phyloP scores from a whole-genome alignment of 495 filamentous ascomycete species.

The Cercophora samala region DNA sequence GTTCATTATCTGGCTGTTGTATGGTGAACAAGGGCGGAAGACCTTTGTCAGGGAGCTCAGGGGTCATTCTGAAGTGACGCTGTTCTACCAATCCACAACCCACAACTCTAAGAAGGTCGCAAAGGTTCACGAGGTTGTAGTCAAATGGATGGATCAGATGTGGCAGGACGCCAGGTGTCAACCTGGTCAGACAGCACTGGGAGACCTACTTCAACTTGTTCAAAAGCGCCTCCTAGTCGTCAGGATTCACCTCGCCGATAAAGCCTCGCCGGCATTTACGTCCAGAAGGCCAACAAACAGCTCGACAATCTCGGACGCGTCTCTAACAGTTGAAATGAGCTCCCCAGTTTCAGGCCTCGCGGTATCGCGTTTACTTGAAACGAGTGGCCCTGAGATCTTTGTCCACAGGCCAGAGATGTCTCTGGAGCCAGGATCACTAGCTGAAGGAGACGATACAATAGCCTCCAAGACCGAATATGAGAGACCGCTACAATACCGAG shows the following conservation, averaged over 20 bases:
- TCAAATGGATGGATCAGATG: constrained; percentile 8
- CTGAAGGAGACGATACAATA: too few species aligned
- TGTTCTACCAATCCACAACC: not conserved
- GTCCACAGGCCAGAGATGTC: too few species aligned
- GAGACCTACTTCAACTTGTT: constrained; percentile 7
- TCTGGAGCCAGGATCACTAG: too few species aligned
- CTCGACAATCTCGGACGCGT: not conserved
- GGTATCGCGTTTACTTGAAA: not conserved
- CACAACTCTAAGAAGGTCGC: not conserved
- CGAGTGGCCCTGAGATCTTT: too few species aligned
- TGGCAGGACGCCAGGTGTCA: not conserved
- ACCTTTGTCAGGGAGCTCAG: constrained; percentile 16
- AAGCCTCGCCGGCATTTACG: not conserved
- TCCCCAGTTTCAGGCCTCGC: too few species aligned
- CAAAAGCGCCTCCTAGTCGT: not conserved
- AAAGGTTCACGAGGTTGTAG: not conserved
- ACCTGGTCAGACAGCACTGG: not conserved
- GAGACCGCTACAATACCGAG: not conserved
- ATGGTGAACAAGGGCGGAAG: constrained; percentile 22
- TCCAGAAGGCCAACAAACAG: not conserved
- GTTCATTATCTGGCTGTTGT: constrained; percentile 36
- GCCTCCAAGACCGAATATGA: not conserved
- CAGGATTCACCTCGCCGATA: not conserved
- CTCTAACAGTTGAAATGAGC: not conserved
- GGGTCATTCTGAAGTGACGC: not conserved